Conservation (phyloP, 768 basidiomycete species). For the Lactarius deliciosus region DNA sequence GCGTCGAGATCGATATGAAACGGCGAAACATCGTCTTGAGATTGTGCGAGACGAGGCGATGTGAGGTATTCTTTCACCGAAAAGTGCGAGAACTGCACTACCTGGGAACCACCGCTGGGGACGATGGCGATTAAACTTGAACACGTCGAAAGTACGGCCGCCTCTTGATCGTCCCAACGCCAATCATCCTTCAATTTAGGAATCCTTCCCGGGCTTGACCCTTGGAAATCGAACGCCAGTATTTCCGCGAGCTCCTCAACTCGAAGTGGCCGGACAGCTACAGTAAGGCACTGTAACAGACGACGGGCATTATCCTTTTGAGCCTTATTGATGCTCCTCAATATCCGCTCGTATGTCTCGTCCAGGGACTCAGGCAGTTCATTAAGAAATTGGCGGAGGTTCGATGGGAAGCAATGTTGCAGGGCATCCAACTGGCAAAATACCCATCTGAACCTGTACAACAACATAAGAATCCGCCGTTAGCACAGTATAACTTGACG, state of each 20-base stretch:
- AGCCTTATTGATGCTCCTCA: background rate
- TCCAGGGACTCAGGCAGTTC: background rate
- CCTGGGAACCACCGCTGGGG: background rate
- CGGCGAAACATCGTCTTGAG: background rate
- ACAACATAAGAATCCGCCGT: background rate
- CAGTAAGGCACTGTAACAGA: background rate
- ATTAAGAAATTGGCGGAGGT: background rate
- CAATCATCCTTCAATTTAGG: background rate
- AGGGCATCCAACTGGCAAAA: background rate
- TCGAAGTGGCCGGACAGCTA: background rate
- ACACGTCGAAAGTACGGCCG: background rate
- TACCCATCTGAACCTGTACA: background rate
- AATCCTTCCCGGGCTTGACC: background rate
- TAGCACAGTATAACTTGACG: background rate
- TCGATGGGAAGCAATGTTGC: background rate
- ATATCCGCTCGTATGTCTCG: background rate
- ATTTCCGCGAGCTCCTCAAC: background rate
- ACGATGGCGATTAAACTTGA: background rate
- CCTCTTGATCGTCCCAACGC: background rate
- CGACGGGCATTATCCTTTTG: background rate
- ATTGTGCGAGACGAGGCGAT: background rate
- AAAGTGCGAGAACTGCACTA: background rate
- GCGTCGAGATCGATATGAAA: background rate
- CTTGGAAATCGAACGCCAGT: background rate
- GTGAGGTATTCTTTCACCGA: background rate